These are phyloP conservation scores for Sugiyamaella paludigena DNA, from an alignment of 1,139 yeast genomes.

Conservation along the genomic window DNA sequence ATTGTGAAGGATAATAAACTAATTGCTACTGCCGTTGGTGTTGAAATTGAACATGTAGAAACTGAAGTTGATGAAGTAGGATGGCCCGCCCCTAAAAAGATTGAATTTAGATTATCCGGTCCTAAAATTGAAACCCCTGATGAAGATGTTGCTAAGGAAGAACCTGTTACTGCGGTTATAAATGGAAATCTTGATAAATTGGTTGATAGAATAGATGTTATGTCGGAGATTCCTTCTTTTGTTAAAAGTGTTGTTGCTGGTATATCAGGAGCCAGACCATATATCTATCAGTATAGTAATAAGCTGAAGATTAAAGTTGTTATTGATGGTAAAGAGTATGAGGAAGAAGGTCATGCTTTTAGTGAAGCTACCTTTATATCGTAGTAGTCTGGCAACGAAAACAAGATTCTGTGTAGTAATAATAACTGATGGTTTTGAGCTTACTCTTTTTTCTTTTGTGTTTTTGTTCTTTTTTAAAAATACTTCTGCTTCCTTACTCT, in stretches of 20 bases:
- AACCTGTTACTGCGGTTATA: conserved; percentile 37
- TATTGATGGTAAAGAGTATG: conserved; percentile 38
- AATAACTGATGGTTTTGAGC: no score
- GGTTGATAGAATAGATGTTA: conserved; percentile 91
- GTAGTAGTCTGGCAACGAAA: no score
- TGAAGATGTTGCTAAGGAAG: conserved; percentile 39
- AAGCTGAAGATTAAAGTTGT: conserved; percentile 31
- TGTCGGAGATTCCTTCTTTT: conserved; percentile 94
- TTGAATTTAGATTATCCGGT: conserved; percentile 59
- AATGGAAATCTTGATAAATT: conserved; percentile 47
- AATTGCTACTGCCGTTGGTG: conserved; percentile 63
- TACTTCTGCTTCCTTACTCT: no score
- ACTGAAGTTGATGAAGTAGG: conserved; percentile 58
- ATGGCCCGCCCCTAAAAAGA: conserved; percentile 81
- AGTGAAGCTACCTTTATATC: conserved; percentile 74
- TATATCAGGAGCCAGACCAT: conserved; percentile 93
- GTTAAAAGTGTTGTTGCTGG: conserved; percentile 92
- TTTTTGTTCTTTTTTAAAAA: not conserved
- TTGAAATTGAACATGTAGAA: conserved; percentile 61
- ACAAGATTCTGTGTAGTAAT: no score
- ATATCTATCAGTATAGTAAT: conserved; percentile 85
- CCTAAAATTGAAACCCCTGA: conserved; percentile 43
- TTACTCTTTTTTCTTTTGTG: not conserved
- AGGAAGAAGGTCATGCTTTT: conserved; percentile 69
- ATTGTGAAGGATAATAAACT: conserved; percentile 63